Percentiles rank a stretch among this genome's conserved stretches.
These are phyloP conservation scores for Botrytis fabae DNA, from an alignment of 2,329 filamentous ascomycete genomes.

Conservation along the genomic window DNA sequence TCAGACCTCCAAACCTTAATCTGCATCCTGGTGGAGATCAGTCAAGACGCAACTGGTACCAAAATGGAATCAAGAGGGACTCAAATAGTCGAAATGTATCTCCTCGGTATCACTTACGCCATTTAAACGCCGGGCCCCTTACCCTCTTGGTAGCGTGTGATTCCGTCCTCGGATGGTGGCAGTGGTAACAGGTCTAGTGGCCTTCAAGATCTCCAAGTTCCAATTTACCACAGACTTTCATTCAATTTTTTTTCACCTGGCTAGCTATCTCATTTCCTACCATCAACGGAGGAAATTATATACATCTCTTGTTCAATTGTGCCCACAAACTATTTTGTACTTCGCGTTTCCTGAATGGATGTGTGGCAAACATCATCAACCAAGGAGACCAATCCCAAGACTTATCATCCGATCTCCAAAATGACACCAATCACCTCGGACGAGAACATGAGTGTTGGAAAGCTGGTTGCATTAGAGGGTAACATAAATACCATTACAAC, in stretches of 20 bases:
- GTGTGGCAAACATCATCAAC: background rate
- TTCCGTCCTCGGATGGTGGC: background rate
- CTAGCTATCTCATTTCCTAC: background rate
- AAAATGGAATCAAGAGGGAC: background rate
- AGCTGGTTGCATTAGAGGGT: constrained; percentile 62
- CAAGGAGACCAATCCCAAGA: background rate
- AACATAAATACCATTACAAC: constrained; percentile 55
- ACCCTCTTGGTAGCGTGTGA: background rate
- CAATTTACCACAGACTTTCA: constrained; percentile 4
- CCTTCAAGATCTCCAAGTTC: background rate
- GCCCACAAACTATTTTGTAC: background rate
- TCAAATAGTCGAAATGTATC: background rate
- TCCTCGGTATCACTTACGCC: constrained; percentile 9
- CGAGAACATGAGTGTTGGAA: constrained; percentile 42
- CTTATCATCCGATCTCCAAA: constrained; percentile 3
- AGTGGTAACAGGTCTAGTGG: constrained; percentile 4
- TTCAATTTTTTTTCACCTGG: background rate
- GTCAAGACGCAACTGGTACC: constrained; percentile 1
- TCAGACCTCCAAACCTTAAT: constrained; percentile 2
- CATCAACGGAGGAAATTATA: background rate
- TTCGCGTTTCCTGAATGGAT: background rate
- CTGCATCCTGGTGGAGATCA: constrained; percentile 9
- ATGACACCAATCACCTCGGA: constrained; percentile 18
- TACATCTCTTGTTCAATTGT: background rate
- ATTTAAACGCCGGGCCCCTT: background rate